These are phyloP conservation scores for Rhododendron williamsianum DNA, from an alignment of 148 eudicot species.

Conservation along the genomic window DNA sequence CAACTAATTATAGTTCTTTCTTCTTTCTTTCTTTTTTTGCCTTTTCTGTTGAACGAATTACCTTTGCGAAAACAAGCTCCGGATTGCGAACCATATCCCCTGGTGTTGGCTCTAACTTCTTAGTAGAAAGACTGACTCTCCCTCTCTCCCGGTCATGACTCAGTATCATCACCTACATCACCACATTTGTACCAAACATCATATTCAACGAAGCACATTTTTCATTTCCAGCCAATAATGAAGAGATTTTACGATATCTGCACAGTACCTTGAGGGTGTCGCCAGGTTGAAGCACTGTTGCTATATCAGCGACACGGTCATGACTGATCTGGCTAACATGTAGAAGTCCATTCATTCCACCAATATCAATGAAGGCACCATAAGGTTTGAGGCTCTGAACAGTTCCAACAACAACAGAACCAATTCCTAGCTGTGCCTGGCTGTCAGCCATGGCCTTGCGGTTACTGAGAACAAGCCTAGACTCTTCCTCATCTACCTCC, in stretches of 20 bases:
- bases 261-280: slow-evolving; percentile 76
- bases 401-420: slow-evolving; percentile 83
- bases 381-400: slow-evolving; percentile 97
- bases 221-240: not conserved
- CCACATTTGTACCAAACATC: slow-evolving; percentile 1
- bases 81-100: slow-evolving; percentile 99
- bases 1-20: not conserved
- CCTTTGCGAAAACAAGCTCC: slow-evolving; percentile 96
- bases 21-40: no score
- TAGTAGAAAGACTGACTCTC: slow-evolving; percentile 92
- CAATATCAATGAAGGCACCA: slow-evolving; percentile 97
- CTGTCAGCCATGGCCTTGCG: slow-evolving; percentile 95
- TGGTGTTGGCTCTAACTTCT: slow-evolving; percentile 97
- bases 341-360: slow-evolving; percentile 96
- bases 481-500: slow-evolving; percentile 93
- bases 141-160: slow-evolving; percentile 99
- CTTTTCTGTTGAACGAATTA: slow-evolving; percentile 19
- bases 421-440: slow-evolving; percentile 95
- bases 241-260: not conserved
- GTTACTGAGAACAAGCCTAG: slow-evolving; percentile 79
- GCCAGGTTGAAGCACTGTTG: slow-evolving; percentile 94
- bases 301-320: slow-evolving; percentile 85
- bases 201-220: not conserved
- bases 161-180: slow-evolving; percentile 78
- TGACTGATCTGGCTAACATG: slow-evolving; percentile 98